Base-by-base conservation (phyloP, 1,284 basidiomycete species). In the Golubevia pallescens region DNA sequence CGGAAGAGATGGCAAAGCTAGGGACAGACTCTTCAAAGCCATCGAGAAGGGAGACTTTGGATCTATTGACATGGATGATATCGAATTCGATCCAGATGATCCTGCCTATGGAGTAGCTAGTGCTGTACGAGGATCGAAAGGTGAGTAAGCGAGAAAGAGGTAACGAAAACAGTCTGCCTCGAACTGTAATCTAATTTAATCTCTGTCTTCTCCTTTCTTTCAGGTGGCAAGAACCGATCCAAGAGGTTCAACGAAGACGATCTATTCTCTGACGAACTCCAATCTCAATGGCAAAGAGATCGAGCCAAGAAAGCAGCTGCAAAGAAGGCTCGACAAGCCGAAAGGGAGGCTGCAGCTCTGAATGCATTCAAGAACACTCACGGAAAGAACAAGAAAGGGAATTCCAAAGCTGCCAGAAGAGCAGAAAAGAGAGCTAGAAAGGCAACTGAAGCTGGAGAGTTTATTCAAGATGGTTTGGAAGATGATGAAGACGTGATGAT, bases 311-410 rank as follows among this genome's bases (percentile, higher is more conserved):
- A 71, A 48, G 69, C 69, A 1, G 61, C 32, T 8, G 66, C 66
- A 59, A 71, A 71, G 55, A 21, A 58, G 5, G 58, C 64, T 51
- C 61, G 69, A 10, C 60, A 60, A 16, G 64, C 62, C 19, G 78
- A 80, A 63, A 70, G 79, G 20, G 65, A 74, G 56, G 71, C 71
- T 1, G 74, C 72, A 0, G 73, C 81, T 16, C 69, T 74, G 57
- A 78, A 79, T 51, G 80, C 81, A 0, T 84, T 76, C 73, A 77
- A 74, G 54, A 75, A 75, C 63, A 78, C 80, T 16, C 77, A 81
- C 57, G 77, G 75, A 28, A 68, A 69, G 54, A 69, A 69, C 32
- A 75, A 77, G 57, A 81, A 80, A 67, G 69, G 73, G 53, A 70
- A 66, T 16, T 57, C 57, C 7, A 54, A 68, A 8, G 62, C 58